Evolutionary conservation across 805 yeast genomes (phyloP), one percentile per base, ranked within the genome.

Genomic region (Starmerella riodocensis): DNA sequence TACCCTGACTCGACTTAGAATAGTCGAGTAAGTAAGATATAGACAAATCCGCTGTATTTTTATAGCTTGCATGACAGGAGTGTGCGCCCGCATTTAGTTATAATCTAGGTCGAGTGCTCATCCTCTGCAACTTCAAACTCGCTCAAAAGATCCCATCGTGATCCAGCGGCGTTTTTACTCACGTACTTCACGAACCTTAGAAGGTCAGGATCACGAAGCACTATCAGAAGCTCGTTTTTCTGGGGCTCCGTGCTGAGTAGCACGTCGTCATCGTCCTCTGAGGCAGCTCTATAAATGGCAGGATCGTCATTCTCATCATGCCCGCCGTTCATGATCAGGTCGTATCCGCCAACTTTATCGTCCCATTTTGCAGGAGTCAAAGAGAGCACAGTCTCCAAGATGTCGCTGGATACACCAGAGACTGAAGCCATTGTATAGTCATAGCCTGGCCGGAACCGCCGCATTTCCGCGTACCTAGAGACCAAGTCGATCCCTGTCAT

Each of bases 371-470:
- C 69, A 1, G 95, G 94, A 0, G 97, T 88, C 32, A 91, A 57
- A 40, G 76, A 73, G 41, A 88, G 59, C 0, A 93, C 81, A 3
- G 85, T 91, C 53, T 88, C 97, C 16, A 88, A 57, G 1, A 73
- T 55, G 2, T 73, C 71, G 1, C 43, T 53, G 20, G 50, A 63
- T 40, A 52, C 50, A 6, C 51, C 66, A 16, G 68, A 70, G 2
- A 73, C 62, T 1, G 97, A 82, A 0, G 98, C 98, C 32, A 91
- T 62, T 3, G 88, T 86, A 59, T 82, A 91, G 58, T 91, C 99
- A 22, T 73, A 76, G 3, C 97, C 98, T 1, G 95, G 98, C 52
- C 98, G 73, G 63, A 91, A 91, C 47, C 96, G 67, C 53, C 99
- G 70, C 6, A 82, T 70, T 20, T 86, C 55, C 1, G 80, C 62